phyloP scores from a whole-genome alignment of 495 filamentous ascomycete genomes.

The Barbatosphaeria neglecta region DNA sequence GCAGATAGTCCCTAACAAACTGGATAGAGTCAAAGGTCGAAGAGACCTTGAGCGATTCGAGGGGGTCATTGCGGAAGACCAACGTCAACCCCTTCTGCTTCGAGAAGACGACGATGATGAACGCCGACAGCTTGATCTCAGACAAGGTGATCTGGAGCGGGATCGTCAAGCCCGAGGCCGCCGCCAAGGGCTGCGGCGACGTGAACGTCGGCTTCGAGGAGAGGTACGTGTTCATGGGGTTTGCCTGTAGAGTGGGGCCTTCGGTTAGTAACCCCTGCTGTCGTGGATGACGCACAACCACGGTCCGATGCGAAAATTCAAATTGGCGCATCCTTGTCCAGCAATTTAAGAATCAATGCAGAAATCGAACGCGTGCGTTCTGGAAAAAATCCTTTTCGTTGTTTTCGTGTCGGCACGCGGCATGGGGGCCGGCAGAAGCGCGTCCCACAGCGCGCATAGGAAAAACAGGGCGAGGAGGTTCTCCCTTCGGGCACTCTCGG shows the following conservation, averaged over 20 bases:
- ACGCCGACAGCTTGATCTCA: slow-evolving; percentile 92
- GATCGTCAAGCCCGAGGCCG: slow-evolving; percentile 86
- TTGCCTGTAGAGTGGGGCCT: slow-evolving; percentile 56
- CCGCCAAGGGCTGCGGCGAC: slow-evolving; percentile 85
- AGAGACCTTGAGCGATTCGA: slow-evolving; percentile 95
- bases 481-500: background rate
- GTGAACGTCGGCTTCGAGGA: slow-evolving; percentile 83
- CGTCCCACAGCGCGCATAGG: no score
- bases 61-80: slow-evolving; percentile 94
- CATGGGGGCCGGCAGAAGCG: no score
- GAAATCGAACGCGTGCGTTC: slow-evolving; percentile 6
- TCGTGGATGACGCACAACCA: slow-evolving; percentile 13
- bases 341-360: slow-evolving; percentile 16
- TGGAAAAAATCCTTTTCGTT: no score
- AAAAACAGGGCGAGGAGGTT: background rate
- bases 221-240: slow-evolving; percentile 91
- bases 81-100: slow-evolving; percentile 92
- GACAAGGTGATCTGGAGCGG: slow-evolving; percentile 92
- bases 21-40: slow-evolving; percentile 98
- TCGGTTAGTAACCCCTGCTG: slow-evolving; percentile 35
- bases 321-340: slow-evolving; percentile 15
- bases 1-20: slow-evolving; percentile 92
- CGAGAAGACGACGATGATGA: slow-evolving; percentile 94
- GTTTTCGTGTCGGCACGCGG: no score
- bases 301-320: background rate